phyloP scores from a whole-genome alignment of 1,284 basidiomycete genomes.

The Kwoniella shivajii region DNA sequence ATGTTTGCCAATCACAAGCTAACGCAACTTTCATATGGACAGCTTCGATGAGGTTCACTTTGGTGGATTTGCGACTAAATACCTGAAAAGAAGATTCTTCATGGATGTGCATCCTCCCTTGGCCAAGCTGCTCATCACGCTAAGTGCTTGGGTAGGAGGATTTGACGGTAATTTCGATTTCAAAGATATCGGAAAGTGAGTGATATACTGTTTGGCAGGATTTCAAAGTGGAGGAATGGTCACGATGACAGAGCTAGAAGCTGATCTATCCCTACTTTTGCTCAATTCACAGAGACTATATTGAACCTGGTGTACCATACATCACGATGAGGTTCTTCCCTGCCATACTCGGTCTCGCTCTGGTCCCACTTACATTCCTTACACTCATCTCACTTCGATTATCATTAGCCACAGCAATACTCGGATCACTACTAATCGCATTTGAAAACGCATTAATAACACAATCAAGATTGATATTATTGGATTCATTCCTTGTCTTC shows the following conservation, averaged over 20 bases:
- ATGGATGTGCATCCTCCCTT: conserved; percentile 98
- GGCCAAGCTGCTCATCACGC: conserved; percentile 91
- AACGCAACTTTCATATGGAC: too few species aligned
- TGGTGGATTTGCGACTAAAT: conserved; percentile 87
- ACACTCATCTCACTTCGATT: conserved; percentile 91
- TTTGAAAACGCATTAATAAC: conserved; percentile 97
- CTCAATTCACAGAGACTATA: conserved; percentile 65
- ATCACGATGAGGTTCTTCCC: conserved; percentile 94
- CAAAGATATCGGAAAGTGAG: conserved; percentile 92
- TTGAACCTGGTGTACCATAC: conserved; percentile 76
- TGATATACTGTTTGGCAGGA: conserved; percentile 19
- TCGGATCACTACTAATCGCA: conserved; percentile 86
- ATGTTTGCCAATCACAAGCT: too few species aligned
- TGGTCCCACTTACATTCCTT: conserved; percentile 88
- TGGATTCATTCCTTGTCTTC: conserved; percentile 96
- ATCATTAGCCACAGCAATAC: conserved; percentile 82
- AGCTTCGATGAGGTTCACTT: conserved; percentile 98
- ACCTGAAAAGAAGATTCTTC: conserved; percentile 90
- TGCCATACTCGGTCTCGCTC: conserved; percentile 82
- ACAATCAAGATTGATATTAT: conserved; percentile 93
- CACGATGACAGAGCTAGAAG: background rate
- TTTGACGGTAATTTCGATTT: conserved; percentile 95
- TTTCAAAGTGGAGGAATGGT: background rate
- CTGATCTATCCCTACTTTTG: background rate
- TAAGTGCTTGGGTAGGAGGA: conserved; percentile 84